These are phyloP conservation scores for Fraxinus sp. DNA, from an alignment of 305 asterid species.

Conservation along the genomic window DNA sequence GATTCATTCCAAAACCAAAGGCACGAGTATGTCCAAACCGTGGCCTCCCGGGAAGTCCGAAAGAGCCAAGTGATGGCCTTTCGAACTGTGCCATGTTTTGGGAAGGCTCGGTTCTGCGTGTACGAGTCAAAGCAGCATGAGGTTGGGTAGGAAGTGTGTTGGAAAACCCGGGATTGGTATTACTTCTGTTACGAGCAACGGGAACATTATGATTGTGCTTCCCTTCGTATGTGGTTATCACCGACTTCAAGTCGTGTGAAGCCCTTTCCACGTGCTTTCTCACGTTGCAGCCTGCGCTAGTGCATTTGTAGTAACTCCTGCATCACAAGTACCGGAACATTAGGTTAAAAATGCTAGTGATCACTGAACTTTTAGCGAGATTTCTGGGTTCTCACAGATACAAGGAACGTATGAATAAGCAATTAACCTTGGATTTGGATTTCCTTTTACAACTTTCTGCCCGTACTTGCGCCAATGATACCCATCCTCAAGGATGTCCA, in stretches of 20 bases:
- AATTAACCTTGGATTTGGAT: constrained; percentile 86
- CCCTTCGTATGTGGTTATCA: constrained; percentile 89
- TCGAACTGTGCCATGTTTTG: constrained; percentile 38
- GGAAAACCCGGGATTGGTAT: constrained; percentile 27
- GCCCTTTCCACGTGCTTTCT: constrained; percentile 93
- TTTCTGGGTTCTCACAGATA: not conserved
- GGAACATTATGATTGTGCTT: constrained; percentile 94
- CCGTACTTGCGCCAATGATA: constrained; percentile 97
- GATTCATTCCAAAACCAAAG: constrained; percentile 48
- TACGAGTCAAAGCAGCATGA: constrained; percentile 28
- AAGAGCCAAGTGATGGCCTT: constrained; percentile 36
- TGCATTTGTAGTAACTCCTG: constrained; percentile 98
- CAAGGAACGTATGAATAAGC: not conserved
- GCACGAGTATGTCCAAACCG: constrained; percentile 39
- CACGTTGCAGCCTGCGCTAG: constrained; percentile 74
- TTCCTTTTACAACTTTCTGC: constrained; percentile 93
- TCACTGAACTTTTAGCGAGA: not conserved
- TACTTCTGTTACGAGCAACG: constrained; percentile 68
- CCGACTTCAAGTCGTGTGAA: constrained; percentile 76
- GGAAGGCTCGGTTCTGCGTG: constrained; percentile 43
- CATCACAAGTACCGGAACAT: not conserved
- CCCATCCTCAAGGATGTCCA: constrained; percentile 88
- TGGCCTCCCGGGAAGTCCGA: constrained; percentile 32
- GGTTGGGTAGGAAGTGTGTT: constrained; percentile 18
- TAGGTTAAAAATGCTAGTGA: not conserved